A percentile compares a stretch with the other conserved stretches of the same genome.
These are phyloP conservation scores for Pythium insidiosum DNA, from an alignment of 352 stramenopile species.

Conservation along the genomic window DNA sequence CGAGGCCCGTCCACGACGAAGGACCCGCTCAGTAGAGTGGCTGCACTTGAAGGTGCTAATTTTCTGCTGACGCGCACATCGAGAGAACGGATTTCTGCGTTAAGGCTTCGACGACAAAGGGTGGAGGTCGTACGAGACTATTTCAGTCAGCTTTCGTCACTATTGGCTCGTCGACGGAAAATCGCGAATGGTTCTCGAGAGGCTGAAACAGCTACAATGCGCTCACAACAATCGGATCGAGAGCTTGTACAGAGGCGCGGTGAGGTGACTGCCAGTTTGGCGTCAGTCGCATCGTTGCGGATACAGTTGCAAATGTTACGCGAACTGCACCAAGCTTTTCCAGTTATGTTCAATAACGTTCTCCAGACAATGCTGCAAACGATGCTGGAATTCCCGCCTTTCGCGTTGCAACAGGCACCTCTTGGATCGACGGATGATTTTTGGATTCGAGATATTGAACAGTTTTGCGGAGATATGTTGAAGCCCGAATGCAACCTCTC, in stretches of 20 bases:
- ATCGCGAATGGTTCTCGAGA: too few species aligned
- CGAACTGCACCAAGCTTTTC: slow-evolving; percentile 30
- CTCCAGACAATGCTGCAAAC: slow-evolving; percentile 41
- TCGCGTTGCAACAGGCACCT: slow-evolving; percentile 24
- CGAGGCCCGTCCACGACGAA: too few species aligned
- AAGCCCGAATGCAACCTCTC: slow-evolving; percentile 4
- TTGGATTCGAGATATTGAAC: slow-evolving; percentile 31
- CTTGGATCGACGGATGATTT: slow-evolving; percentile 20
- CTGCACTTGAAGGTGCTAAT: too few species aligned
- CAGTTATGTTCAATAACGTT: slow-evolving; percentile 43
- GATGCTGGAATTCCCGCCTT: slow-evolving; percentile 46
- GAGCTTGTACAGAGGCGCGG: too few species aligned
- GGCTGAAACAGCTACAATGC: too few species aligned
- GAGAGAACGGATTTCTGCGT: neutral
- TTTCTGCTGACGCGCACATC: slow-evolving; percentile 3
- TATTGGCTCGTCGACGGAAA: slow-evolving; percentile 3
- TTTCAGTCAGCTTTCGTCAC: neutral
- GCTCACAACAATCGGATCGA: too few species aligned
- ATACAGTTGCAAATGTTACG: slow-evolving; percentile 66
- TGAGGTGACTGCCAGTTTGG: too few species aligned
- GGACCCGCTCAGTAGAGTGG: too few species aligned
- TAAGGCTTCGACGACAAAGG: slow-evolving; percentile 6
- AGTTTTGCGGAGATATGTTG: slow-evolving; percentile 40
- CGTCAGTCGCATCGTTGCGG: slow-evolving; percentile 39
- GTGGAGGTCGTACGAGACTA: slow-evolving; percentile 17